Evolutionary conservation across 768 basidiomycete genomes (phyloP).

Genomic region (Lepiota subincarnata): DNA sequence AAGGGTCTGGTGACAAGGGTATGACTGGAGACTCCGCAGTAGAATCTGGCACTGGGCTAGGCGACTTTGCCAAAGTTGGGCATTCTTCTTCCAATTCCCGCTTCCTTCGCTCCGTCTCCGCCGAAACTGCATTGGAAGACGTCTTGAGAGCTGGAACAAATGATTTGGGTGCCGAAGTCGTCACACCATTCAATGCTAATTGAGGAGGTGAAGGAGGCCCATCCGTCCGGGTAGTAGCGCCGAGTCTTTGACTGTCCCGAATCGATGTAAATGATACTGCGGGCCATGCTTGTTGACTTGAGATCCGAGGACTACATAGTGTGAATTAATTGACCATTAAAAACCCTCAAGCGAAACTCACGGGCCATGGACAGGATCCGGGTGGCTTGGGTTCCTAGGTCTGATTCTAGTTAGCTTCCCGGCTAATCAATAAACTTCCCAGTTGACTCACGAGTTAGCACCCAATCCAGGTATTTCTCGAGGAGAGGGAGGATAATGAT

Average conservation of each 20-base stretch:
- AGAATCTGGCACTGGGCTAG: constrained; percentile 19
- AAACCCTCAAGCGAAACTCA: constrained; percentile 7
- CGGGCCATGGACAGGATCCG: constrained; percentile 9
- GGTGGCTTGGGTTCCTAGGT: background rate
- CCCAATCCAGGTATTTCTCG: background rate
- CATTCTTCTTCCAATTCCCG: constrained; percentile 51
- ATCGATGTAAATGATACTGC: constrained; percentile 34
- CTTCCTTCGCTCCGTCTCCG: constrained; percentile 45
- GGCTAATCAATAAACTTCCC: background rate
- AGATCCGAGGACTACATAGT: constrained; percentile 11
- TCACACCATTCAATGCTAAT: constrained; percentile 65
- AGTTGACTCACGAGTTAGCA: background rate
- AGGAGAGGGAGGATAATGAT: constrained; percentile 2
- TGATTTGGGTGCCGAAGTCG: constrained; percentile 53
- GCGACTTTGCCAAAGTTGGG: constrained; percentile 37
- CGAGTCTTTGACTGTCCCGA: constrained; percentile 24
- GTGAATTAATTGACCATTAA: background rate
- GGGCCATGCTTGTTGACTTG: constrained; percentile 30
- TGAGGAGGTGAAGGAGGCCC: constrained; percentile 52
- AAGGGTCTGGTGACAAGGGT: constrained; percentile 82
- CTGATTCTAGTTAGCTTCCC: background rate
- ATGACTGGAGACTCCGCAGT: constrained; percentile 56
- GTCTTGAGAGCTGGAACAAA: constrained; percentile 24
- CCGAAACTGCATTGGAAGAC: constrained; percentile 27
- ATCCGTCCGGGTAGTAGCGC: constrained; percentile 20